Evolutionary conservation across 202 grass and related monocot species (phyloP), one percentile per base, ranked within the genome.

Genomic region (Digitaria exilis): DNA sequence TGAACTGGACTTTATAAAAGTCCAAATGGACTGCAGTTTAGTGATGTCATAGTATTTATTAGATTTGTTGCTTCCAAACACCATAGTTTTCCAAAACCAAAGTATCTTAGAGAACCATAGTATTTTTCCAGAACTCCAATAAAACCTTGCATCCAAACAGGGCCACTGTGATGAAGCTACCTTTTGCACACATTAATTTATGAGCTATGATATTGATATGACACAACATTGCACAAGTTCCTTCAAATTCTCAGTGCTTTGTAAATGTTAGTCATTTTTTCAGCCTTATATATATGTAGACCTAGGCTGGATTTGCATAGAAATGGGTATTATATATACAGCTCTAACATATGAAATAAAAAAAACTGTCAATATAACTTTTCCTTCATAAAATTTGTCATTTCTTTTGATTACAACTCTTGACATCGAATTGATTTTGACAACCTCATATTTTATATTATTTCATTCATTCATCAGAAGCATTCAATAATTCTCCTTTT

Each of bases 401-500:
- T 49, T 51, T 75, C 26, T 80, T 77, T 26, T 28, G n/a, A 82
- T 0, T 0, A 77, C 5, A 31, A 14, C 13, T 51, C 44, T 42
- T 30, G 12, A 28, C 21, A 43, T 57, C 39, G 6, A 50, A 59
- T 82, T 82, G 15, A 48, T 68, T 65, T 68, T 45, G 12, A 58
- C 7, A 25, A 65, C 24, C 14, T 73, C 25, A 25, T 51, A 42
- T 71, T 28, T 75, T 64, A 58, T 73, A 41, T 73, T 76, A 42
- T 28, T 80, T 80, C 49, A 22, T 48, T n/a, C n/a, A n/a, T n/a
- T 78, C 25, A 51, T 54, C 34, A 37, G 35, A 44, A 12, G 37
- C 58, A 24, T 71, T 62, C 46, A 32, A 12, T 71, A 51, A 76
- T 34, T 69, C n/a, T 70, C 34, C 14, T 61, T 74, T 39, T 24